These are phyloP conservation scores for Thelonectria blattea DNA, from an alignment of 2,329 filamentous ascomycete species.

Conservation along the genomic window DNA sequence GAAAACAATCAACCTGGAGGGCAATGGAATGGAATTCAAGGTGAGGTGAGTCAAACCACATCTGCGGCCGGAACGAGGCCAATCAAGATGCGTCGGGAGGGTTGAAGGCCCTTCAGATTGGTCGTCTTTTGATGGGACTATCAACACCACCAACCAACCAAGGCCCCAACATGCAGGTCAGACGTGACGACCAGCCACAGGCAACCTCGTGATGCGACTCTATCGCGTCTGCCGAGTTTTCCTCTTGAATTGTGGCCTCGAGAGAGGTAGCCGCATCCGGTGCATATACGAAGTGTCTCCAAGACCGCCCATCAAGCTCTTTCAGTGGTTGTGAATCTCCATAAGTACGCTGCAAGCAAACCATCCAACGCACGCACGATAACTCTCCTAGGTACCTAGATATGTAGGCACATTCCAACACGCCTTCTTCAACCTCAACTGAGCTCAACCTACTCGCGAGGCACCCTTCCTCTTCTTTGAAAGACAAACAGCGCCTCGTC, in stretches of 20 bases:
- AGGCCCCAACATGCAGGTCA: slow-evolving; percentile 4
- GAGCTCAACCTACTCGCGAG: slow-evolving; percentile 24
- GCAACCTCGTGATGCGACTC: not conserved
- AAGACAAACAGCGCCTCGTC: slow-evolving; percentile 78
- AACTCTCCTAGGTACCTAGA: not conserved
- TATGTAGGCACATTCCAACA: not conserved
- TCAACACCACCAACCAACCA: slow-evolving; percentile 4
- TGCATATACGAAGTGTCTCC: not conserved
- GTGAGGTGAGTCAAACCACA: slow-evolving; percentile 9
- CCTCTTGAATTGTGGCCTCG: not conserved
- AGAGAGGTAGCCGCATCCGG: not conserved
- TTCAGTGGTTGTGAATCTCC: not conserved
- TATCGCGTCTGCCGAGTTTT: not conserved
- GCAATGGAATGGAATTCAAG: not conserved
- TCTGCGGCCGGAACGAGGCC: not conserved
- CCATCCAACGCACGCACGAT: not conserved
- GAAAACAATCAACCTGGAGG: slow-evolving; percentile 14
- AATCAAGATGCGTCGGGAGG: not conserved
- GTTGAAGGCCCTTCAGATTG: not conserved
- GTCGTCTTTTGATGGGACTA: not conserved
- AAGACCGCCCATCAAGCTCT: not conserved
- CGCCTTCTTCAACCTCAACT: slow-evolving; percentile 3
- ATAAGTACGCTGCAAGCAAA: not conserved
- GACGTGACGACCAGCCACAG: slow-evolving; percentile 10
- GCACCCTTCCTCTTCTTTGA: slow-evolving; percentile 52